Conservation (phyloP, 148 eudicot species). For the Dianthus caryophyllus region DNA sequence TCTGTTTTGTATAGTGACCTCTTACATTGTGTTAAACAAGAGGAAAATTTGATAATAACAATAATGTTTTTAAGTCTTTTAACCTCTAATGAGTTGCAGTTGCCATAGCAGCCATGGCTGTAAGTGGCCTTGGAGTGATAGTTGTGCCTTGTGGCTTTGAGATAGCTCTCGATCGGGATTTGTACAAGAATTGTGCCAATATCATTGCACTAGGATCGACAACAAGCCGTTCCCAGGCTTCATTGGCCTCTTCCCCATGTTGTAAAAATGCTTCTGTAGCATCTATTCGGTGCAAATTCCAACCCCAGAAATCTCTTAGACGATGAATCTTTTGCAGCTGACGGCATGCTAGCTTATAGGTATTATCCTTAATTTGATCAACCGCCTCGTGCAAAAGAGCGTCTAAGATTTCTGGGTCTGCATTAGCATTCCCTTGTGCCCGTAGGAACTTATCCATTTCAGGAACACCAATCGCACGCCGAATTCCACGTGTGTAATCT, state of each 20-base stretch:
- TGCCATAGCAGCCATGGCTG: slow-evolving; percentile 35
- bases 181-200: slow-evolving; percentile 34
- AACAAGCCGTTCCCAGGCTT: slow-evolving; percentile 59
- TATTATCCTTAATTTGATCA: slow-evolving; percentile 58
- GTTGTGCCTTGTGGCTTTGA: slow-evolving; percentile 21
- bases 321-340: slow-evolving; percentile 63
- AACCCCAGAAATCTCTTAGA: slow-evolving; percentile 48
- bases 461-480: slow-evolving; percentile 87
- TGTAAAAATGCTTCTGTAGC: slow-evolving; percentile 61
- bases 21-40: slow-evolving; percentile 3
- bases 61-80: neutral
- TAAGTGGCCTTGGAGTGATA: slow-evolving; percentile 19
- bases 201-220: slow-evolving; percentile 41
- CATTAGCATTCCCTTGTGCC: slow-evolving; percentile 31
- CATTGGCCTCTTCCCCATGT: slow-evolving; percentile 33
- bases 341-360: slow-evolving; percentile 47
- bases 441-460: slow-evolving; percentile 55
- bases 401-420: slow-evolving; percentile 29
- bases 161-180: slow-evolving; percentile 21
- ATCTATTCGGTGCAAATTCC: slow-evolving; percentile 60
- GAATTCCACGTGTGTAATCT: slow-evolving; percentile 52
- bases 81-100: slow-evolving; percentile 32
- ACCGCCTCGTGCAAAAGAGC: slow-evolving; percentile 44
- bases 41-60: neutral
- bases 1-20: slow-evolving; percentile 6